Evolutionary conservation across 1,284 basidiomycete species (phyloP).

Genomic region (Pyrrhoderma noxium): DNA sequence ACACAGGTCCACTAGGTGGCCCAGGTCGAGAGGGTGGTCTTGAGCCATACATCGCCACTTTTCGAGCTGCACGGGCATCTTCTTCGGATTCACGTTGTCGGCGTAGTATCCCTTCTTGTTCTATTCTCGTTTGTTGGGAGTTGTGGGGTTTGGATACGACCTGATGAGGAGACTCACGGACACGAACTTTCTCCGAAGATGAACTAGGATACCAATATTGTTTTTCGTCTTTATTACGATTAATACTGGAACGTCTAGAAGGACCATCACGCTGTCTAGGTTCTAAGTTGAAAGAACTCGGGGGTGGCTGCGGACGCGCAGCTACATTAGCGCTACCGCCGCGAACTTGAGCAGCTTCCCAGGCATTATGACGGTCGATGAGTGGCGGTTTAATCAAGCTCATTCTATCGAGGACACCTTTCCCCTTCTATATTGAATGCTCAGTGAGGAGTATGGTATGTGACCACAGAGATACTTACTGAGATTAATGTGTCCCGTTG

Average conservation of each 20-base stretch:
- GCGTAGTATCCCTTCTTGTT: conserved; percentile 41
- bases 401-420: conserved; percentile 23
- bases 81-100: conserved; percentile 39
- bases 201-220: conserved; percentile 18
- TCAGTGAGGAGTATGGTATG: neutral
- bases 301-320: conserved; percentile 7
- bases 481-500: conserved; percentile 34
- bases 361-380: conserved; percentile 21
- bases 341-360: conserved; percentile 17
- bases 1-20: conserved; percentile 15
- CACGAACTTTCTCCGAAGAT: conserved; percentile 17
- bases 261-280: neutral
- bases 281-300: conserved; percentile 1
- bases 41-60: conserved; percentile 6
- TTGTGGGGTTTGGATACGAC: conserved; percentile 17
- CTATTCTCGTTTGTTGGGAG: conserved; percentile 29
- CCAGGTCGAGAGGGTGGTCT: neutral
- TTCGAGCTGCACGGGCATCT: conserved; percentile 29
- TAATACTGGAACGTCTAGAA: conserved; percentile 11
- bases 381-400: conserved; percentile 20
- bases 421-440: conserved; percentile 21
- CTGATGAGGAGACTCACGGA: conserved; percentile 26
- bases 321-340: neutral
- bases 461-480: conserved; percentile 26
- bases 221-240: conserved; percentile 18